phyloP scores from a whole-genome alignment of 768 basidiomycete genomes.

The Lyophyllum atratum region DNA sequence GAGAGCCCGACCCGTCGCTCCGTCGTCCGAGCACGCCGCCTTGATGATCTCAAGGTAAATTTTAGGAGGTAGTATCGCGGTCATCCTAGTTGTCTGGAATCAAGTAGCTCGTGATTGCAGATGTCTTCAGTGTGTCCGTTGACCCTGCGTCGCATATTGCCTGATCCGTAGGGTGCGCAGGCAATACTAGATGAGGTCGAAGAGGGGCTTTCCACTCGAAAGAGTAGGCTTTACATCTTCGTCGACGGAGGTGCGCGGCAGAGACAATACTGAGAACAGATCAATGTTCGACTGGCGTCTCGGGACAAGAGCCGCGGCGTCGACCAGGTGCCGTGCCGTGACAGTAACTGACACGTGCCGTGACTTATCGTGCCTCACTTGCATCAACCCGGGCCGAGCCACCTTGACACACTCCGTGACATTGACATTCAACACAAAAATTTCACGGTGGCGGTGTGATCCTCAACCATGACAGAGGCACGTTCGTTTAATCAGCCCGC shows the following conservation, averaged over 20 bases:
- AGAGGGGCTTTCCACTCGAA: not conserved
- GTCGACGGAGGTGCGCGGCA: not conserved
- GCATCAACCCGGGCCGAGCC: not conserved
- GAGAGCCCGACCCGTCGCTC: conserved; percentile 35
- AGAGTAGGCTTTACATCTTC: not conserved
- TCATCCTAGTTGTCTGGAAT: not conserved
- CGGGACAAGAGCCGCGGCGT: too few species aligned
- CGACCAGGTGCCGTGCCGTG: too few species aligned
- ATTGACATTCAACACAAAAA: not conserved
- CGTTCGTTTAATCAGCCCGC: not conserved
- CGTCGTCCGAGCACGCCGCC: conserved; percentile 36
- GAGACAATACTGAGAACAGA: not conserved
- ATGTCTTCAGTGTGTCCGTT: not conserved
- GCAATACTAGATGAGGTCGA: not conserved
- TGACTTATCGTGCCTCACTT: conserved; percentile 8
- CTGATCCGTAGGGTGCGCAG: not conserved
- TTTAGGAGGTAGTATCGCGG: conserved; percentile 26
- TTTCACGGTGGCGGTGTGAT: not conserved
- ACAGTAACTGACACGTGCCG: conserved; percentile 4
- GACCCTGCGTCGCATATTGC: not conserved
- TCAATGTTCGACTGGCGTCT: not conserved
- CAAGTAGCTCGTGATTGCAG: not conserved
- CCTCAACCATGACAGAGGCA: not conserved
- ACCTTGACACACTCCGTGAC: too few species aligned
- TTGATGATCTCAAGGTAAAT: conserved; percentile 30